A percentile compares a stretch with the other conserved stretches of the same genome.
Evolutionary conservation across 2,329 filamentous ascomycete species (phyloP).

Genomic region (Aspergillus ruber): DNA sequence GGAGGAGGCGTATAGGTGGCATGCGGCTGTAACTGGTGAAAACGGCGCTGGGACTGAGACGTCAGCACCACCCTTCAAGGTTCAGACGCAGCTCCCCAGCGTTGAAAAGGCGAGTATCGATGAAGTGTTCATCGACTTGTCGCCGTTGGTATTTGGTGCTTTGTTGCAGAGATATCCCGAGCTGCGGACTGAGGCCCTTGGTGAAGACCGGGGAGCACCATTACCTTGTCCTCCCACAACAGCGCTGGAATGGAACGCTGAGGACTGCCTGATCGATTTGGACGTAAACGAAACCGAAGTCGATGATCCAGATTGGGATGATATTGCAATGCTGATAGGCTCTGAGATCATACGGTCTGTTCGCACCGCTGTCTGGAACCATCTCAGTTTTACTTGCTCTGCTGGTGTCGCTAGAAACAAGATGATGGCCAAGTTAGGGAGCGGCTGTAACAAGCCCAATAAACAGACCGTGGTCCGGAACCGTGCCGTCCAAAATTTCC

Average conservation of each 20-base stretch:
- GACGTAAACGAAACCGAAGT: slow-evolving; percentile 66
- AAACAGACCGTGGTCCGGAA: slow-evolving; percentile 90
- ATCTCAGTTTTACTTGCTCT: slow-evolving; percentile 83
- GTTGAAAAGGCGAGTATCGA: slow-evolving; percentile 94
- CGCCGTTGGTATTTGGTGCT: slow-evolving; percentile 69
- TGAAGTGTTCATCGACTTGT: slow-evolving; percentile 91
- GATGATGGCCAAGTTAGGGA: slow-evolving; percentile 90
- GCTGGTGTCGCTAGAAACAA: slow-evolving; percentile 87
- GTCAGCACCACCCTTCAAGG: slow-evolving; percentile 1
- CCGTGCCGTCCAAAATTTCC: slow-evolving; percentile 70
- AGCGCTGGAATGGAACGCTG: slow-evolving; percentile 70
- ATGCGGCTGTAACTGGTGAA: slow-evolving; percentile 14
- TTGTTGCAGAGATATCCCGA: slow-evolving; percentile 73
- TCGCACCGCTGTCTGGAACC: slow-evolving; percentile 60
- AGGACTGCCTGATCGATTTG: slow-evolving; percentile 72
- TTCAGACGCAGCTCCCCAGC: slow-evolving; percentile 38
- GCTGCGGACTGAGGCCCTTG: slow-evolving; percentile 53
- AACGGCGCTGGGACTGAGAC: slow-evolving; percentile 1
- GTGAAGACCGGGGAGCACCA: slow-evolving; percentile 46
- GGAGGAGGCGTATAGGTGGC: slow-evolving; percentile 55
- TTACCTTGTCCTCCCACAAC: slow-evolving; percentile 68
- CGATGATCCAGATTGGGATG: slow-evolving; percentile 90
- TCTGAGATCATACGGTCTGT: slow-evolving; percentile 81
- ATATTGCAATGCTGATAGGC: slow-evolving; percentile 77
- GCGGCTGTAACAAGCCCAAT: slow-evolving; percentile 86